These are phyloP conservation scores for Leccinum boreale DNA, from an alignment of 768 basidiomycete species.

Conservation along the genomic window DNA sequence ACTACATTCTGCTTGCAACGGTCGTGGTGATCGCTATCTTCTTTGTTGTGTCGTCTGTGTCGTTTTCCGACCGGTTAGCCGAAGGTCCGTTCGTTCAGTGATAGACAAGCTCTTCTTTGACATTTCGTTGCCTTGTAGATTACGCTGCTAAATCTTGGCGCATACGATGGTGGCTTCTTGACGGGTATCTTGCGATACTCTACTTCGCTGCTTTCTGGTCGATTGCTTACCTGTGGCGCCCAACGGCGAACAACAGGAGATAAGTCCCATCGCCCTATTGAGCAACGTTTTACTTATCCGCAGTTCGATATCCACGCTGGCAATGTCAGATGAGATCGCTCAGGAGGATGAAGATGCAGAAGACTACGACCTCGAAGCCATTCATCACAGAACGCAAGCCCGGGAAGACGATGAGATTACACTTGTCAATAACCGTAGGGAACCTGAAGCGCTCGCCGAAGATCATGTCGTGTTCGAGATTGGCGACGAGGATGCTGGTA, in stretches of 20 bases:
- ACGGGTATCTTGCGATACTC: constrained; percentile 89
- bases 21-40: constrained; percentile 82
- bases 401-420: constrained; percentile 67
- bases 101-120: neutral
- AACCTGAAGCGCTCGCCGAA: constrained; percentile 47
- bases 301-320: constrained; percentile 57
- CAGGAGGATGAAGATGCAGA: constrained; percentile 94
- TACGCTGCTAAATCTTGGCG: constrained; percentile 91
- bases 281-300: constrained; percentile 16
- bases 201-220: constrained; percentile 78
- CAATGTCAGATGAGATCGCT: constrained; percentile 95
- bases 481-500: constrained; percentile 73
- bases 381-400: constrained; percentile 52
- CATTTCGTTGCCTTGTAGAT: constrained; percentile 45
- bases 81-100: constrained; percentile 57
- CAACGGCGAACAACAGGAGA: constrained; percentile 86
- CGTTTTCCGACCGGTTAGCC: constrained; percentile 86
- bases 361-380: constrained; percentile 82
- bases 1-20: constrained; percentile 79
- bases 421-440: constrained; percentile 59
- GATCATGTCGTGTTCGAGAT: constrained; percentile 88
- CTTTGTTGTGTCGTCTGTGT: constrained; percentile 89
- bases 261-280: constrained; percentile 38
- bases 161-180: constrained; percentile 92
- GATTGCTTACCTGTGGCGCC: constrained; percentile 92